Base-by-base conservation (phyloP, 1,139 yeast species). In the Suhomyces ambrosiae region DNA sequence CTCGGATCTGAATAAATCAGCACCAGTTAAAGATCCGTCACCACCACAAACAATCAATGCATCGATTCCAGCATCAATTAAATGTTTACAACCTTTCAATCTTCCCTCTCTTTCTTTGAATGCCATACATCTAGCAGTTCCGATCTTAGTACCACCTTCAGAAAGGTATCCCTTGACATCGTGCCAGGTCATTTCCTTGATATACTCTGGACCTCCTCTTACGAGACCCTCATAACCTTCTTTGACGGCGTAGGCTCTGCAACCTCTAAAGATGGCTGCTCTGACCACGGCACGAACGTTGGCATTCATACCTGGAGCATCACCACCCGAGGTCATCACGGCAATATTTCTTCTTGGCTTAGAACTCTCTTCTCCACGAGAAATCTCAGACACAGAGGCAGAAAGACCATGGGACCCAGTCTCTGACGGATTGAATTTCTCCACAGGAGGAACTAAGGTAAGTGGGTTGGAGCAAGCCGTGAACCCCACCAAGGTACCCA, bases 21-120 rank as follows among this genome's bases (percentile, higher is more conserved):
- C 98, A 52, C 98, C 98, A 1, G 98, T 92, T 49, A 92, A 73
- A 0, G 97, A 89, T 38, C 98, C 98, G 59, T 92, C 98, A 66
- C 98, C 98, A 56, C 98, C 98, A 67, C 97, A 88, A n/a, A 92
- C 97, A 52, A 92, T 82, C 49, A 92, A 74, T 0, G 96, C 97
- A 59, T 92, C 97, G 47, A 92, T 90, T 44, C 97, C 97, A 40
- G 86, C 83, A 37, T 73, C 75, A 54, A 90, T 80, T 80, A 90
- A 76, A 62, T 90, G 87, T 60, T 80, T 80, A 41, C 95, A 94
- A 30, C 89, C 96, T 39, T 66, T 60, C 45, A 88, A 72, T 54
- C 98, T 78, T 34, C 98, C 97, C 38, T 71, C 71, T 44, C 96
- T 79, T 59, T 89, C 94, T 54, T 82, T 76, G 67, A 92, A 92